Evolutionary conservation across 1,139 yeast genomes (phyloP).

Genomic region (Yamadazyma membranifaciens): DNA sequence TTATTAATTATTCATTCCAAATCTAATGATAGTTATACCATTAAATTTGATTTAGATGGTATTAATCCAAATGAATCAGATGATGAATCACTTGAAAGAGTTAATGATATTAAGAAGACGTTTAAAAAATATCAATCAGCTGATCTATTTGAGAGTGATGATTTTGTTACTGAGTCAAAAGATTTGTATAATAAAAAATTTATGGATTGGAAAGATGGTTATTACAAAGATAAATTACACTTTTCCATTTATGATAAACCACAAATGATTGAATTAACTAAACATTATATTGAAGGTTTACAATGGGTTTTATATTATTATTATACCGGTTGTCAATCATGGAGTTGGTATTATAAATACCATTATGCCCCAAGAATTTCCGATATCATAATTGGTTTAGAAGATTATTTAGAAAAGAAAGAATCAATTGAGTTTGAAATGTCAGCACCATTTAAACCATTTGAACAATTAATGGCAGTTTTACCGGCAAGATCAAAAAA

Average conservation of each 20-base stretch:
- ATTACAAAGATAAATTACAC: conserved; percentile 75
- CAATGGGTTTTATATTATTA: conserved; percentile 95
- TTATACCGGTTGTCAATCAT: conserved; percentile 85
- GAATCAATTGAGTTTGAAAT: conserved; percentile 57
- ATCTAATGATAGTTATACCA: conserved; percentile 50
- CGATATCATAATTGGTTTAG: conserved; percentile 71
- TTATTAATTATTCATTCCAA: conserved; percentile 61
- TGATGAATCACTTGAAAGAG: conserved; percentile 58
- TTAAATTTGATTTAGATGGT: conserved; percentile 73
- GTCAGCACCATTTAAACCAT: conserved; percentile 85
- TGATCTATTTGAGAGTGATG: conserved; percentile 61
- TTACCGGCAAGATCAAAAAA: conserved; percentile 87
- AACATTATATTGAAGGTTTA: conserved; percentile 86
- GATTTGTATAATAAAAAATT: conserved; percentile 72
- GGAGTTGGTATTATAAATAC: conserved; percentile 91
- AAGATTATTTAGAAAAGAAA: conserved; percentile 40
- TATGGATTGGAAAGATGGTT: conserved; percentile 75
- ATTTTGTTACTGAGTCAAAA: conserved; percentile 58
- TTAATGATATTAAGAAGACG: conserved; percentile 38
- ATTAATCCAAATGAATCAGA: conserved; percentile 61
- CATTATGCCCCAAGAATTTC: conserved; percentile 94
- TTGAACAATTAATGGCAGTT: conserved; percentile 97
- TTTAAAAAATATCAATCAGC: conserved; percentile 74
- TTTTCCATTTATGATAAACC: conserved; percentile 61
- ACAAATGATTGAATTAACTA: conserved; percentile 60